Evolutionary conservation across 352 stramenopile species (phyloP).

Genomic region (Phytopythium aichiense): DNA sequence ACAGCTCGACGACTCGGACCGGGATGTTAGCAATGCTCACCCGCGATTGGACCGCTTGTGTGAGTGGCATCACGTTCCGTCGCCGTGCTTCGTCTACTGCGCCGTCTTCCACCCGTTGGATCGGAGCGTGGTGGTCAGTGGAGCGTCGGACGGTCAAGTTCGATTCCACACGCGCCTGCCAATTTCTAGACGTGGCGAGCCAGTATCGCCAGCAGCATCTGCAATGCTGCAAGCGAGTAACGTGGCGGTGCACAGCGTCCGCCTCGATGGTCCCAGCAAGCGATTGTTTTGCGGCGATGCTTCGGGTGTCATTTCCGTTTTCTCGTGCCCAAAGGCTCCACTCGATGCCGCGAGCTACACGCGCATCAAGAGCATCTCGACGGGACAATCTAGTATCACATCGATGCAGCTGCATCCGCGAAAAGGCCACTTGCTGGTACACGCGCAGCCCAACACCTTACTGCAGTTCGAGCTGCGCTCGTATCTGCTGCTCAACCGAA

Average conservation of each 20-base stretch:
- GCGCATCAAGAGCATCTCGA: slow-evolving; percentile 48
- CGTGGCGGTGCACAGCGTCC: slow-evolving; percentile 44
- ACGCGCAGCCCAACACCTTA: slow-evolving; percentile 54
- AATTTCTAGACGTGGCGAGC: neutral
- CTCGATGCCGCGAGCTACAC: slow-evolving; percentile 17
- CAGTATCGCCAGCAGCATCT: neutral
- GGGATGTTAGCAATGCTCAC: neutral
- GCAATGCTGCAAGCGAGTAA: slow-evolving; percentile 20
- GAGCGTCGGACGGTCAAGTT: slow-evolving; percentile 47
- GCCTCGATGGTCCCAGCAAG: slow-evolving; percentile 33
- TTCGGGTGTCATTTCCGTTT: slow-evolving; percentile 44
- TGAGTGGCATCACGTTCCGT: slow-evolving; percentile 53
- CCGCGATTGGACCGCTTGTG: slow-evolving; percentile 14
- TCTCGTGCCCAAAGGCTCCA: slow-evolving; percentile 2
- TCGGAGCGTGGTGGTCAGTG: slow-evolving; percentile 31
- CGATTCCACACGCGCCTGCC: slow-evolving; percentile 29
- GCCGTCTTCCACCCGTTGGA: slow-evolving; percentile 41
- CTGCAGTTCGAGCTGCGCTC: slow-evolving; percentile 74
- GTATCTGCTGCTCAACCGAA: slow-evolving; percentile 72
- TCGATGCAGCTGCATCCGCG: slow-evolving; percentile 56
- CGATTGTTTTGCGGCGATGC: slow-evolving; percentile 62
- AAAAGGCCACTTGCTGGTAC: slow-evolving; percentile 61
- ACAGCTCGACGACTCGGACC: neutral
- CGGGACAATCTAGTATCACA: slow-evolving; percentile 44
- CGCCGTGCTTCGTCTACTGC: slow-evolving; percentile 62